A percentile compares a stretch with the other conserved stretches of the same genome.
These are phyloP conservation scores for Cordyceps javanica DNA, from an alignment of 2,329 filamentous ascomycete species.

Conservation along the genomic window DNA sequence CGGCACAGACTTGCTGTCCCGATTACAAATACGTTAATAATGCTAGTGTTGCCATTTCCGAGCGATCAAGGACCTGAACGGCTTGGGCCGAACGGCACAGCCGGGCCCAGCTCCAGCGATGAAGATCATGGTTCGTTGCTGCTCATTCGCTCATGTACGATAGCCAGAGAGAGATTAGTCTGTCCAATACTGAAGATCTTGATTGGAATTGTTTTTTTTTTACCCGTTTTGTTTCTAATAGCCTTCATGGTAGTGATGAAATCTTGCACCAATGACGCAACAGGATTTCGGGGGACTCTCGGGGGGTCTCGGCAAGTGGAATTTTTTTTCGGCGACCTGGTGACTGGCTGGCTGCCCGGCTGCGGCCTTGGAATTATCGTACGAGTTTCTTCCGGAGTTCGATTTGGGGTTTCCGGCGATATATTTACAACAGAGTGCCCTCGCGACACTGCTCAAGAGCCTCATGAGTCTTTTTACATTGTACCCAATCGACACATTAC, in stretches of 20 bases:
- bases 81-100: no score
- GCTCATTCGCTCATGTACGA: no score
- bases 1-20: no score
- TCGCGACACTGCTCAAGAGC: no score
- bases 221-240: no score
- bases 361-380: conserved; percentile 4
- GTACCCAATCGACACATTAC: background rate
- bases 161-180: background rate
- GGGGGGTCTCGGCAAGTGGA: conserved; percentile 4
- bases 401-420: background rate
- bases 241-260: background rate
- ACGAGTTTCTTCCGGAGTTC: conserved; percentile 9
- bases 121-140: no score
- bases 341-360: background rate
- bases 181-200: background rate
- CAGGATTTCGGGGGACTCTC: conserved; percentile 1
- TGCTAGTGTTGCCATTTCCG: no score
- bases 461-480: background rate
- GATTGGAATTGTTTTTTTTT: no score
- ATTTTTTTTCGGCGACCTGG: background rate
- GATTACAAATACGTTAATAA: no score
- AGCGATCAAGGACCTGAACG: no score
- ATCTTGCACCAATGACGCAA: background rate
- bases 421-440: background rate
- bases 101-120: no score